Conservation (phyloP, 805 yeast genomes). For the Citeromyces matritensis region DNA sequence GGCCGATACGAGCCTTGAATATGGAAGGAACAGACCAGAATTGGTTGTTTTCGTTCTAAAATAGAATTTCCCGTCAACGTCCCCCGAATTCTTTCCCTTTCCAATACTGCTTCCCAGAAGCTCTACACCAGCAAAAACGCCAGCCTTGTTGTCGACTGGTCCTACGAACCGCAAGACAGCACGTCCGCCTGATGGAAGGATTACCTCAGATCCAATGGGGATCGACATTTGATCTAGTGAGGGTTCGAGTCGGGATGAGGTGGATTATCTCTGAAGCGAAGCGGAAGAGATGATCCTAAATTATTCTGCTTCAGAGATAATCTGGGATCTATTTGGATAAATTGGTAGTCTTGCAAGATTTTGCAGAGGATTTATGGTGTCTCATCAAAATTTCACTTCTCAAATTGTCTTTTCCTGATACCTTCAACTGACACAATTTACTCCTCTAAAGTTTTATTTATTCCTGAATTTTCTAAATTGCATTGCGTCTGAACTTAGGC, state of each 20-base stretch:
- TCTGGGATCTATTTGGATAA: neutral
- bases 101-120: conserved; percentile 46
- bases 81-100: conserved; percentile 81
- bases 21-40: conserved; percentile 65
- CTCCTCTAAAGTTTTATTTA: too few relatives aligned
- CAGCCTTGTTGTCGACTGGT: conserved; percentile 52
- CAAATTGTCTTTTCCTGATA: too few relatives aligned
- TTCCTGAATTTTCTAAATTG: too few relatives aligned
- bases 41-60: conserved; percentile 49
- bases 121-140: conserved; percentile 81
- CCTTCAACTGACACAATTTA: too few relatives aligned
- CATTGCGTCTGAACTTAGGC: too few relatives aligned
- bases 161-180: conserved; percentile 67
- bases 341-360: neutral
- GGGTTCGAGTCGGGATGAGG: neutral
- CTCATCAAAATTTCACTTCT: too few relatives aligned
- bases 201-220: conserved; percentile 8
- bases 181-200: conserved; percentile 50
- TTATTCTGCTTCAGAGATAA: neutral
- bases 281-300: too few relatives aligned
- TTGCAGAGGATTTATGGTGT: neutral
- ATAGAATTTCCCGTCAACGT: conserved; percentile 54
- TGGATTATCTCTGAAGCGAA: too few relatives aligned
- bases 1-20: conserved; percentile 19
- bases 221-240: neutral